Base-by-base conservation (phyloP, 257 asterid genomes). In the Solanum verrucosum region DNA sequence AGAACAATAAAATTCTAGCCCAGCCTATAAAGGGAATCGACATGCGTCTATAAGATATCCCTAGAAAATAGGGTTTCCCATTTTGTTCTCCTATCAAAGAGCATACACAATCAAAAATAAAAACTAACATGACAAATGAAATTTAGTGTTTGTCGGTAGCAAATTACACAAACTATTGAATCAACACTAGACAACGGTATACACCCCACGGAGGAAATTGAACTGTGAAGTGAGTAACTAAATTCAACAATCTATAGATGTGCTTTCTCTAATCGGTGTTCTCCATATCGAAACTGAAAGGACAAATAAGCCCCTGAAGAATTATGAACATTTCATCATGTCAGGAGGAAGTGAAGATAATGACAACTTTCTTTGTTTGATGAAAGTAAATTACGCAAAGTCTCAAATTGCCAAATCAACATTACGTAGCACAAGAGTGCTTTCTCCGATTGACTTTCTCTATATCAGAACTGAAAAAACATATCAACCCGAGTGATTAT, bases 401-500 rank as follows among this genome's bases (percentile, higher is more conserved):
- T 11, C 15, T 0, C 33, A n/a, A 65, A 65, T 67, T 67, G 0
- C 34, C 15, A 0, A 67, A 67, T 67, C 18, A 65, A 65, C 16
- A 67, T 5, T 5, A 0, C 0, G 34, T 5, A 67, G 18, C 18
- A 67, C 8, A 25, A 12, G 9, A 67, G 4, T 67, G 34, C 4
- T 67, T 67, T 67, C 16, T 67, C 1, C 0, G 2, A 65, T 67
- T 4, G 4, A 11, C 4, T 4, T n/a, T n/a, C 71, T 65, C 18
- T 0, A 25, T 12, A 65, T 12, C 2, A 67, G 9, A 25, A 5
- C 0, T 5, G 2, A 67, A 67, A 27, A 0, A 0, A 67, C 4
- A 67, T 25, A 67, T 10, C 18, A 67, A 0, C 9, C 3, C 1
- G 16, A 25, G 2, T 0, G 20, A 25, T 65, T 25, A 25, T 67